Evolutionary conservation across 169 alveolate genomes (phyloP), one percentile per base, ranked within the genome.

Genomic region (Plasmodium fragile): DNA sequence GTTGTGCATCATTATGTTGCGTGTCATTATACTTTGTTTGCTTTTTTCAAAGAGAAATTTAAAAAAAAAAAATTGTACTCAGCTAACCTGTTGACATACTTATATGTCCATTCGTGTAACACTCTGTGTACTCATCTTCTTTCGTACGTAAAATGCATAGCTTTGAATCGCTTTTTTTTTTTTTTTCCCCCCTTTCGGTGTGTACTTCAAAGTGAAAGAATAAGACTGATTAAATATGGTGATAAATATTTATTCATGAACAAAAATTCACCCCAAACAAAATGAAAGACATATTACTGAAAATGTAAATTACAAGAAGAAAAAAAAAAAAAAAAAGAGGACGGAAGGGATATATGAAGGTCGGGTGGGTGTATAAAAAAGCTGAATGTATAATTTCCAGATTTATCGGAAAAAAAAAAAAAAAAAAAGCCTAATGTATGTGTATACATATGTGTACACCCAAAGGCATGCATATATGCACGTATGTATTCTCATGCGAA

Each of bases 281-380:
- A 25, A 34, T n/a, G 83, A 41, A 78, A 78, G 83, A 78, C 83
- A 78, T 11, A 43, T 18, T 13, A 13, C 55, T 78, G 22, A 78
- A 78, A 41, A 18, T 32, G 32, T 13, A 78, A 78, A 16, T 36
- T 78, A 78, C 55, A 16, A n/a, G 13, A 78, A 78, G 22, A 41
- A 78, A 78, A 25, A 36, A 49, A 77, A 6, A 41, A 41, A n/a
- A n/a, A n/a, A n/a, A n/a, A n/a, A n/a, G n/a, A n/a, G n/a, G n/a
- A n/a, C n/a, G 13, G 16, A n/a, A 25, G 45, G 45, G 59, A 73
- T 10, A 45, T 45, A 45, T 45, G n/a, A 45, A 45, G 55, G 55
- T 11, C n/a, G 55, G 55, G 55, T 45, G 55, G 4, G 55, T 10
- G 55, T 45, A 45, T 45, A 45, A 45, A 45, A 45, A 45, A 45